Conservation (phyloP, 164 flowering plant genomes). For the Umbellularia californica region DNA sequence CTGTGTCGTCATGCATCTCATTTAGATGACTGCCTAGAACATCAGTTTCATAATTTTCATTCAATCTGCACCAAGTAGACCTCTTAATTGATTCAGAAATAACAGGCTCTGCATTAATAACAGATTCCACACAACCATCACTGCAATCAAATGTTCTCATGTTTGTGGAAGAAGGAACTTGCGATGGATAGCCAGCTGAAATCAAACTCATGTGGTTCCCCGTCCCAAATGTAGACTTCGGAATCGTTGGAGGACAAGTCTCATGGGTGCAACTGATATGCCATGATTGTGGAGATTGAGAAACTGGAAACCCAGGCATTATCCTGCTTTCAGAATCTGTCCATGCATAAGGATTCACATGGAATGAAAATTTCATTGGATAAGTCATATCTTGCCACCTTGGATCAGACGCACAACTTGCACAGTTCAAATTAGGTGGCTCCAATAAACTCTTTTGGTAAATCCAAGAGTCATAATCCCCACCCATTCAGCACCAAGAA, state of each 20-base stretch:
- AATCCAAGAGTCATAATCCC: conserved; percentile 40
- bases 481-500: conserved; percentile 41
- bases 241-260: conserved; percentile 24
- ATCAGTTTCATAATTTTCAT: conserved; percentile 16
- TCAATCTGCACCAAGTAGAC: conserved; percentile 15
- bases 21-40: conserved; percentile 19
- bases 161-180: conserved; percentile 17
- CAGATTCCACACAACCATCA: conserved; percentile 17
- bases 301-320: conserved; percentile 21
- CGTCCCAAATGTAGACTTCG: conserved; percentile 21
- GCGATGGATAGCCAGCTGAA: conserved; percentile 30
- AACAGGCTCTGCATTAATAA: conserved; percentile 11
- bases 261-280: conserved; percentile 37
- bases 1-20: conserved; percentile 86
- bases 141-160: conserved; percentile 16
- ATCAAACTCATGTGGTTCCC: conserved; percentile 64
- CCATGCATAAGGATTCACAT: not conserved
- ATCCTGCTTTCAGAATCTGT: conserved; percentile 24
- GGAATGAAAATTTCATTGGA: conserved; percentile 5
- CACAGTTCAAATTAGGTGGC: conserved; percentile 33
- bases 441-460: conserved; percentile 36
- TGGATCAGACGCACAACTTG: conserved; percentile 15
- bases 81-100: conserved; percentile 6
- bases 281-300: conserved; percentile 39
- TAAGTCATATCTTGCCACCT: conserved; percentile 18